Conservation (phyloP, 495 filamentous ascomycete genomes). For the Aspergillus saccharolyticus region DNA sequence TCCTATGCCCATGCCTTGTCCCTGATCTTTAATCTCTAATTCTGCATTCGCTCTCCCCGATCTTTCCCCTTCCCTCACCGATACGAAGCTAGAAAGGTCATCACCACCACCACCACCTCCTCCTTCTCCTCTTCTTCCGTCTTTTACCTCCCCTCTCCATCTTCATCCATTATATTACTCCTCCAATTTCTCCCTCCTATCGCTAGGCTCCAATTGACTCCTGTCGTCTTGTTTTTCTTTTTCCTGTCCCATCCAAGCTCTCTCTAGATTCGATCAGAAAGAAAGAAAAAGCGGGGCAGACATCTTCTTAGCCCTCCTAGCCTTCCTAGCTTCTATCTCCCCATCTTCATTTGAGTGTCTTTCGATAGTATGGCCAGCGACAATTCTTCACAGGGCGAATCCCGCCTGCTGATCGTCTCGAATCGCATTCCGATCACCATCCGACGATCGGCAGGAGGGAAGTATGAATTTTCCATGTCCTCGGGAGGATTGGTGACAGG, state of each 20-base stretch:
- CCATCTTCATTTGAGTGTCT: neutral
- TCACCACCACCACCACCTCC: neutral
- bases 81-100: neutral
- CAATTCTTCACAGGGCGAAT: constrained; percentile 23
- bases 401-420: constrained; percentile 74
- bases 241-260: neutral
- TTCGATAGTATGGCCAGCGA: neutral
- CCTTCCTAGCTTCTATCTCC: neutral
- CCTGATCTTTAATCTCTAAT: neutral
- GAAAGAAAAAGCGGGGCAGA: neutral
- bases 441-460: constrained; percentile 78
- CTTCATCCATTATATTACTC: constrained; percentile 1
- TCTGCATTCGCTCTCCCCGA: neutral
- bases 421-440: constrained; percentile 95
- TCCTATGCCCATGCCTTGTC: neutral
- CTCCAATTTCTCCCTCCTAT: neutral
- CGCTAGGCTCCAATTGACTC: constrained; percentile 1
- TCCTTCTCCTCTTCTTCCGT: neutral
- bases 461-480: constrained; percentile 88
- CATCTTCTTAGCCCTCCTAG: neutral
- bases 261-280: neutral
- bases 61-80: neutral
- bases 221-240: neutral
- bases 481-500: constrained; percentile 92
- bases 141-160: neutral